These are phyloP conservation scores for Rhodotorula sp. DNA, from an alignment of 1,284 basidiomycete genomes.

Conservation along the genomic window DNA sequence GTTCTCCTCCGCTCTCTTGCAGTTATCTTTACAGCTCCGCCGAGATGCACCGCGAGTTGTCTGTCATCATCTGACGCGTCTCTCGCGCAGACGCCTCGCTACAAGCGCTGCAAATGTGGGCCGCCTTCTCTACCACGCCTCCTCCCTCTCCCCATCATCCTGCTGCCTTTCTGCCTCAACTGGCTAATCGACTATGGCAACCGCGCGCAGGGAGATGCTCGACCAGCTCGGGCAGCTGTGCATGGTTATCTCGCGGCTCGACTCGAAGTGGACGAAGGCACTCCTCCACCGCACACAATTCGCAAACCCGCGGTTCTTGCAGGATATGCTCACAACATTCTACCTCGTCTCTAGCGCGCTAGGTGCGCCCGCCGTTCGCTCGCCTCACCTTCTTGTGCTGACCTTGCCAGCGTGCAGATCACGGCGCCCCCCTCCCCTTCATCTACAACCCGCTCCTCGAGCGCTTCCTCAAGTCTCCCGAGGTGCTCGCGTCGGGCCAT, in stretches of 20 bases:
- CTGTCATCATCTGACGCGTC: not conserved
- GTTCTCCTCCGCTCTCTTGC: not conserved
- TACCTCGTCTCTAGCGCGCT: constrained; percentile 30
- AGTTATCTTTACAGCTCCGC: too few relatives aligned
- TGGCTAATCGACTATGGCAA: too few relatives aligned
- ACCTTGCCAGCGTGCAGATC: not conserved
- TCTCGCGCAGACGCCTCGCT: constrained; percentile 22
- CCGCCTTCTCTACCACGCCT: too few relatives aligned
- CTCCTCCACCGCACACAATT: constrained; percentile 39
- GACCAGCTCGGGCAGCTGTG: constrained; percentile 35
- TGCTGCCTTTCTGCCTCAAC: fast-evolving
- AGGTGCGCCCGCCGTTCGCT: not conserved
- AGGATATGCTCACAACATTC: constrained; percentile 26
- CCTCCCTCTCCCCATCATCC: too few relatives aligned
- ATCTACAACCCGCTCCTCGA: constrained; percentile 39
- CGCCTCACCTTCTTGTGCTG: not conserved
- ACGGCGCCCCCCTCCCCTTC: constrained; percentile 32
- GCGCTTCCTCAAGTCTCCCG: constrained; percentile 36
- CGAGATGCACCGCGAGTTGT: too few relatives aligned
- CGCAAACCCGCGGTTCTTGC: constrained; percentile 35
- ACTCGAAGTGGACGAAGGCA: constrained; percentile 38
- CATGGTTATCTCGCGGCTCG: constrained; percentile 27
- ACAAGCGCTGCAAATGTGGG: constrained; percentile 28
- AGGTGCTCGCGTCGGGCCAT: constrained; percentile 23
- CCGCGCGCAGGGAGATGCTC: constrained; percentile 32